Conservation (phyloP, 768 basidiomycete species). For the Phylloporus arenicola region DNA sequence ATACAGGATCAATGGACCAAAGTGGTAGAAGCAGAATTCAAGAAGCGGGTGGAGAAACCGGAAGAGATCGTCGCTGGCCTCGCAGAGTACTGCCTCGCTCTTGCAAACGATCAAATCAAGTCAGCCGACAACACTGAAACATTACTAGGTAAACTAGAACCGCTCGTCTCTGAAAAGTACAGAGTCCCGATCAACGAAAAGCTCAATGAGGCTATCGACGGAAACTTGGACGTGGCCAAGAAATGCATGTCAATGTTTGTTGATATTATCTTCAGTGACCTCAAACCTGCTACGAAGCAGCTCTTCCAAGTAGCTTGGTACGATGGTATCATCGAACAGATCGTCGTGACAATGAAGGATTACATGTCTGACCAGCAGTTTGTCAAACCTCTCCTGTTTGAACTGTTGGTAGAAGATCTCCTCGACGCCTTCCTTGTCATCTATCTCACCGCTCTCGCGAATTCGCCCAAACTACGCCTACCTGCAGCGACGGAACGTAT, state of each 20-base stretch:
- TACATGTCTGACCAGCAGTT: conserved; percentile 93
- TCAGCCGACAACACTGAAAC: conserved; percentile 91
- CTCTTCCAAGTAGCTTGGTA: conserved; percentile 89
- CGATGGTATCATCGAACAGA: conserved; percentile 79
- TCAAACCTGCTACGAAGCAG: conserved; percentile 79
- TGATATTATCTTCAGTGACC: conserved; percentile 90
- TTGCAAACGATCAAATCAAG: conserved; percentile 97
- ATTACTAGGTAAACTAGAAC: conserved; percentile 78
- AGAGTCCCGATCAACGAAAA: conserved; percentile 73
- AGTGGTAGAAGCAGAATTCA: conserved; percentile 77
- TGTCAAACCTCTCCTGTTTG: conserved; percentile 86
- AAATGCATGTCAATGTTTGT: conserved; percentile 94
- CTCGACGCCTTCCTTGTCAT: conserved; percentile 84
- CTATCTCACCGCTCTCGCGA: conserved; percentile 84
- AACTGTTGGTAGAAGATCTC: conserved; percentile 88
- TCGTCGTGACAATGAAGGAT: conserved; percentile 92
- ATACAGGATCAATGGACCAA: conserved; percentile 87
- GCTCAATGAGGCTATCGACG: conserved; percentile 95
- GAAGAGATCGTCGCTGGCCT: conserved; percentile 85
- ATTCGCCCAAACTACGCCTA: conserved; percentile 80
- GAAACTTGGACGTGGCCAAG: conserved; percentile 97
- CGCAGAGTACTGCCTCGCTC: conserved; percentile 92
- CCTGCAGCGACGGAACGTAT: conserved; percentile 82
- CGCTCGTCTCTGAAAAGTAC: conserved; percentile 92
- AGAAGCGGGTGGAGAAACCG: conserved; percentile 81